Conservation (phyloP, 2,329 filamentous ascomycete genomes). For the Helminthosporium solani region DNA sequence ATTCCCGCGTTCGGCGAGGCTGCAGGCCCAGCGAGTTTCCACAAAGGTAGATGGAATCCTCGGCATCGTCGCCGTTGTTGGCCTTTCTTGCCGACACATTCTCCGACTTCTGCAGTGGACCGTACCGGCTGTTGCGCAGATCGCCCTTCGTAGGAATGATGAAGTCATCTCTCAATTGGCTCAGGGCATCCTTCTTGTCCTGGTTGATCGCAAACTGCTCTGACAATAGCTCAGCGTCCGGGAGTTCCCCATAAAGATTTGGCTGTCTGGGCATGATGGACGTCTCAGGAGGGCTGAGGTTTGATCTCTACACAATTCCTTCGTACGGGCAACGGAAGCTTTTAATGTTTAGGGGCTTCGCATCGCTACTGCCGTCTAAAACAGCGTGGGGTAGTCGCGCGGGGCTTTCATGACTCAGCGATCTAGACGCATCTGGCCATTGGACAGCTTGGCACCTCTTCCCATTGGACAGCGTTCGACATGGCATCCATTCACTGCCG, state of each 20-base stretch:
- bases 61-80: slow-evolving; percentile 21
- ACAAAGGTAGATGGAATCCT: slow-evolving; percentile 73
- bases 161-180: slow-evolving; percentile 63
- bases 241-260: slow-evolving; percentile 25
- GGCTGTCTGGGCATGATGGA: slow-evolving; percentile 25
- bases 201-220: slow-evolving; percentile 33
- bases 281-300: slow-evolving; percentile 1
- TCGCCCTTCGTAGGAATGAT: slow-evolving; percentile 74
- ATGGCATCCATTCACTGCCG: neutral
- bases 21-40: slow-evolving; percentile 89
- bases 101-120: slow-evolving; percentile 4
- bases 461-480: too few species aligned
- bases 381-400: slow-evolving; percentile 7
- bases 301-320: neutral
- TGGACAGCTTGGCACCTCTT: too few species aligned
- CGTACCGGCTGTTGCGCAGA: slow-evolving; percentile 60
- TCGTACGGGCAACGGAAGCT: neutral
- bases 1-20: slow-evolving; percentile 65
- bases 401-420: slow-evolving; percentile 2
- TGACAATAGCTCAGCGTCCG: slow-evolving; percentile 25
- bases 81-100: slow-evolving; percentile 3
- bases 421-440: neutral
- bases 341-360: neutral
- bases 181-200: slow-evolving; percentile 43
- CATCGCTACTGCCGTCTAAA: neutral